Base-by-base conservation (phyloP, 148 eudicot species). In the Persicaria maculosa region DNA sequence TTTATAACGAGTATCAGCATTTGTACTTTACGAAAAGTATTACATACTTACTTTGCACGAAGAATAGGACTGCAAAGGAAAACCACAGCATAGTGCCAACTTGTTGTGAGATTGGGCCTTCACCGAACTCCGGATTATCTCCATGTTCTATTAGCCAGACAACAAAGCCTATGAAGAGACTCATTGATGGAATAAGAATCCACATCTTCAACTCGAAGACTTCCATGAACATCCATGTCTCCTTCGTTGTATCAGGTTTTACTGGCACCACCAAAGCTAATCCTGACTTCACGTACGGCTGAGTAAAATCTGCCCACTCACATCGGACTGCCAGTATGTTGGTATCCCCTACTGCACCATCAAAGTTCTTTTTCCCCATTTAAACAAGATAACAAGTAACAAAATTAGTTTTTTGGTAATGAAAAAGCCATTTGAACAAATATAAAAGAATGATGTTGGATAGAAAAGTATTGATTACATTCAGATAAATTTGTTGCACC, bases 181-280 rank as follows among this genome's bases (percentile, higher is more conserved):
- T 72, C 84, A 83, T 71, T 55, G 47, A 47, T 9, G 77, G 75
- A 25, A 85, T 53, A 19, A 78, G 57, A 59, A 79, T 31, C 88
- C 88, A 80, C 84, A 85, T 74, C 17, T 74, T 67, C 52, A 6
- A 72, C 7, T 75, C 76, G 75, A 85, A 83, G 12, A 76, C 80
- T 36, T 45, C 53, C 50, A 74, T 4, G 68, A 83, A 79, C 44
- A 74, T 73, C 72, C 82, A 82, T 65, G 57, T 64, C 12, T 77
- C 78, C 36, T 78, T 78, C 4, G 64, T 71, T 4, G 25, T 71
- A 0, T 71, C 70, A 31, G 59, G 16, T 25, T 71, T 77, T 19
- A 50, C 46, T 7, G 70, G 53, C 11, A 77, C 79, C 7, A 71
- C 58, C 79, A 77, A 70, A 44, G 9, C n/a, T 67, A 77, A 8